These are phyloP conservation scores for Micromonas pusilla DNA, from an alignment of 139 green algal genomes.

Conservation along the genomic window DNA sequence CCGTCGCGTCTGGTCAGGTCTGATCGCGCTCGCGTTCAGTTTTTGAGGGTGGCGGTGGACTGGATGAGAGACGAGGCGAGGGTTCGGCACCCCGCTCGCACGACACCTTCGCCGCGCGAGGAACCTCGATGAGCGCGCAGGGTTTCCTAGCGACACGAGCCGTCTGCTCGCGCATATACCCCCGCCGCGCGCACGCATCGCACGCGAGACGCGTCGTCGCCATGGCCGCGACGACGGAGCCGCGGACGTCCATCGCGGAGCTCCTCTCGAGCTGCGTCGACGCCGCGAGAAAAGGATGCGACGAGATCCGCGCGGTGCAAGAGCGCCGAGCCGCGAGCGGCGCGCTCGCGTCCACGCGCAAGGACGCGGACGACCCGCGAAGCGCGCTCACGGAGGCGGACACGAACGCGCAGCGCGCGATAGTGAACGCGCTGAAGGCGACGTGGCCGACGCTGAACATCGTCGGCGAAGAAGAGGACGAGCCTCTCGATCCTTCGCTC, in stretches of 20 bases:
- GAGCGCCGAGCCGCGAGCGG: background rate
- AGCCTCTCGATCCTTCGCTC: background rate
- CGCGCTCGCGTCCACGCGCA: constrained; percentile 1
- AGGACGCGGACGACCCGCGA: constrained; percentile 20
- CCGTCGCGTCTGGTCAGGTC: too few relatives aligned
- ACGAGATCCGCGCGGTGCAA: constrained; percentile 6
- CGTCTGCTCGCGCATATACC: too few relatives aligned
- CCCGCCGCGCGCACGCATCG: too few relatives aligned
- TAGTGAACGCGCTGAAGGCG: constrained; percentile 11
- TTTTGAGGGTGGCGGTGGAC: too few relatives aligned
- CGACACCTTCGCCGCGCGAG: too few relatives aligned
- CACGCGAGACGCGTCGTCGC: too few relatives aligned
- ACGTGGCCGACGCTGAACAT: constrained; percentile 1
- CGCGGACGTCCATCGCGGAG: background rate
- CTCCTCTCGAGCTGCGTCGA: constrained; percentile 11
- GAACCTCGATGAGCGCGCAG: too few relatives aligned
- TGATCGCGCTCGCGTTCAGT: too few relatives aligned
- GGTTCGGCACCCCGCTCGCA: too few relatives aligned
- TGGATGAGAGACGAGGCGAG: too few relatives aligned
- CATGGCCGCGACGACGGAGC: background rate
- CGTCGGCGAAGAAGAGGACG: constrained; percentile 33
- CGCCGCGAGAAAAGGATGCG: background rate
- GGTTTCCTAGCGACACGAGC: too few relatives aligned
- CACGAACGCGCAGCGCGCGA: constrained; percentile 14
- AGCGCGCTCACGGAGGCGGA: constrained; percentile 27